These are phyloP conservation scores for Butyriboletus loyo DNA, from an alignment of 768 basidiomycete species.

Conservation along the genomic window DNA sequence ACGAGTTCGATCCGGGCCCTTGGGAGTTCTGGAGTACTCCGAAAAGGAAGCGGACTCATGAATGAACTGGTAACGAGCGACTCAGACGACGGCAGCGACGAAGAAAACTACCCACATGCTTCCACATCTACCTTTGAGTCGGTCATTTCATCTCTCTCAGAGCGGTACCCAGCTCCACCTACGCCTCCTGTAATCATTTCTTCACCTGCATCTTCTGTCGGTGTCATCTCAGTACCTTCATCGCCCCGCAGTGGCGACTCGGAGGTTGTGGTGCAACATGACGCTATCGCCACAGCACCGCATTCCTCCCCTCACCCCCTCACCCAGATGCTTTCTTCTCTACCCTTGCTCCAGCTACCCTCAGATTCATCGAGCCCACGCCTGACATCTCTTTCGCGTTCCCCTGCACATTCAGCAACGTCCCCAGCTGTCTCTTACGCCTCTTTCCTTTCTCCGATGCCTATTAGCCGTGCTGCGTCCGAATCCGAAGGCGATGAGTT, in stretches of 20 bases:
- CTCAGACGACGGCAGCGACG: neutral
- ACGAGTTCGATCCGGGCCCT: conserved; percentile 4
- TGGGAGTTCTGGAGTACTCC: conserved; percentile 5
- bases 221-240: conserved; percentile 21
- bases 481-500: conserved; percentile 27
- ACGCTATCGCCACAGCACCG: neutral
- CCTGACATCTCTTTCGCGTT: conserved; percentile 3
- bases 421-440: conserved; percentile 21
- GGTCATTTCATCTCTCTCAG: conserved; percentile 27
- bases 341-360: conserved; percentile 17
- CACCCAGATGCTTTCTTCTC: neutral
- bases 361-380: neutral
- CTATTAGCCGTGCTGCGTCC: conserved; percentile 14
- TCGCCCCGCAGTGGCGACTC: conserved; percentile 19
- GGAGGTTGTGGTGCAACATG: conserved; percentile 10
- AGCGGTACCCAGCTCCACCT: conserved; percentile 29
- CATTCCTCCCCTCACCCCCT: neutral
- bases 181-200: conserved; percentile 30
- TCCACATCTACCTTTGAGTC: conserved; percentile 5
- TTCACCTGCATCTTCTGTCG: conserved; percentile 23
- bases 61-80: conserved; percentile 6
- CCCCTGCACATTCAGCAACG: neutral
- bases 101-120: neutral
- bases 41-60: conserved; percentile 18
- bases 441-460: conserved; percentile 26